Evolutionary conservation across 2,329 filamentous ascomycete genomes (phyloP).

Genomic region (Diplocarpon rosae): DNA sequence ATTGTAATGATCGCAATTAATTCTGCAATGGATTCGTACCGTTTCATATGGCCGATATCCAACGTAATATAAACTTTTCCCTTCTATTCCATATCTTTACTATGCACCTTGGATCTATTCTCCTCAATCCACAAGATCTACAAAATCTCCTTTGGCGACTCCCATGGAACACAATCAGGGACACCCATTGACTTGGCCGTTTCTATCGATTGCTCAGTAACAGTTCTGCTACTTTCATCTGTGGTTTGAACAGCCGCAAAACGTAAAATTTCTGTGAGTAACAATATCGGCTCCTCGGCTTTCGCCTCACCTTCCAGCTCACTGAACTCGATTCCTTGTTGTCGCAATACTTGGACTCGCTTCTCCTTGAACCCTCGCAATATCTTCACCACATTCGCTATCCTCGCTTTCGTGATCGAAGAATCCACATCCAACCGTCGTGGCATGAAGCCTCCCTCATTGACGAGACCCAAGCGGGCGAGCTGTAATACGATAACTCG

Average conservation of each 20-base stretch:
- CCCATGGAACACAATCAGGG: slow-evolving; percentile 16
- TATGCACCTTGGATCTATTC: neutral
- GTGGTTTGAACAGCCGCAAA: slow-evolving; percentile 11
- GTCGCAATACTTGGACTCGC: slow-evolving; percentile 19
- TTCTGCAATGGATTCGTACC: too few species aligned
- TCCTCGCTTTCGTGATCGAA: slow-evolving; percentile 32
- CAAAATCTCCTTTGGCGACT: neutral
- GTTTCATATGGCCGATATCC: too few species aligned
- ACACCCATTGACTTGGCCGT: slow-evolving; percentile 20
- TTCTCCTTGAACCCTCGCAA: slow-evolving; percentile 31
- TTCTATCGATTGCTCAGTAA: slow-evolving; percentile 4
- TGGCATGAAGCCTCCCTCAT: slow-evolving; percentile 22
- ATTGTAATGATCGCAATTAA: too few species aligned
- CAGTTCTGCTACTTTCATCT: neutral
- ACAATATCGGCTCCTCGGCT: slow-evolving; percentile 23
- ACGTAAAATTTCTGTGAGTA: slow-evolving; percentile 23
- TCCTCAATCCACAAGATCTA: slow-evolving; percentile 3
- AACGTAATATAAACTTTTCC: too few species aligned
- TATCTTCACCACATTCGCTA: slow-evolving; percentile 34
- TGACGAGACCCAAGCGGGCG: slow-evolving; percentile 29
- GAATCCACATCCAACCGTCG: slow-evolving; percentile 31
- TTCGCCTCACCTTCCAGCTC: slow-evolving; percentile 20
- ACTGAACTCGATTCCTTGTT: slow-evolving; percentile 22
- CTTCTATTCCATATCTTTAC: neutral
- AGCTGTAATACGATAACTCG: slow-evolving; percentile 38